Conservation (phyloP, 441 rosid species). For the Dalechampia spathulata region DNA sequence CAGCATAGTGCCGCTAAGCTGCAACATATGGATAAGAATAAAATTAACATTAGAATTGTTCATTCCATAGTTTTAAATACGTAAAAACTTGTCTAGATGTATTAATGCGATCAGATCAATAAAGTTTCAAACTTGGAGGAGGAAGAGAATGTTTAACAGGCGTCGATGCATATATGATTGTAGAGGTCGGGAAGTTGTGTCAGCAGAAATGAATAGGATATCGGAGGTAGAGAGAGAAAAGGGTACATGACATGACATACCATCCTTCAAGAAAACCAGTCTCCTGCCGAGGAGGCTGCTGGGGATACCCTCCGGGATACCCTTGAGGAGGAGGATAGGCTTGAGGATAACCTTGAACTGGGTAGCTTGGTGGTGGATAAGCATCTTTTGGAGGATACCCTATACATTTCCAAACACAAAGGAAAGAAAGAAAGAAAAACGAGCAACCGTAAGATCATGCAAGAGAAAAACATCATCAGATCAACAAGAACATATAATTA, state of each 20-base stretch:
- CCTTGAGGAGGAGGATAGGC: constrained; percentile 21
- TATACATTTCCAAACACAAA: constrained; percentile 8
- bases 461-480: neutral
- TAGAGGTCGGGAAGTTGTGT: no score
- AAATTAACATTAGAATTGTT: no score
- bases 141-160: no score
- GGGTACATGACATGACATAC: constrained; percentile 23
- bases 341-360: constrained; percentile 45
- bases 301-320: constrained; percentile 7
- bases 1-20: constrained; percentile 84
- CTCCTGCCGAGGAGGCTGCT: constrained; percentile 37
- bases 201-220: no score
- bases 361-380: constrained; percentile 72
- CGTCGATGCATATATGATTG: no score
- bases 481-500: neutral
- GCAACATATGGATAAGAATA: constrained; percentile 14
- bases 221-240: neutral
- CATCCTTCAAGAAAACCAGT: constrained; percentile 63
- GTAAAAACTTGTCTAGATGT: no score
- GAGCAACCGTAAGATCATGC: neutral
- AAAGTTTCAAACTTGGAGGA: no score
- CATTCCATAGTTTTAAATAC: no score
- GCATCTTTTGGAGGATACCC: constrained; percentile 70
- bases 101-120: no score
- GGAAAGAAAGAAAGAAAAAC: neutral